Conservation (phyloP, 2,329 filamentous ascomycete genomes). For the Colletotrichum limetticola region DNA sequence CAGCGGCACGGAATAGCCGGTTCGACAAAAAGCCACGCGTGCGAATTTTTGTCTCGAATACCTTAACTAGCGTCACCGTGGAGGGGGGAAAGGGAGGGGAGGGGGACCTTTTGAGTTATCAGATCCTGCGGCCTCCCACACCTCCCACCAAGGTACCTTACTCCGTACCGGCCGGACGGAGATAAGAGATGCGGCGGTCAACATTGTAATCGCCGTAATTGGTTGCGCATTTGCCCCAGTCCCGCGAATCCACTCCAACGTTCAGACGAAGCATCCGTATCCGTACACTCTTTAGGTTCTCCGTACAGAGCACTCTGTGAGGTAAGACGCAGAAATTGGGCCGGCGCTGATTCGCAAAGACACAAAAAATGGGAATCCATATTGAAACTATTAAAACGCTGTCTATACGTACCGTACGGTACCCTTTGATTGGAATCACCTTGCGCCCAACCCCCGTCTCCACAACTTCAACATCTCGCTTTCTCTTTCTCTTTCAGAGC, state of each 20-base stretch:
- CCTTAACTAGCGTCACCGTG: neutral
- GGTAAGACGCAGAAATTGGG: neutral
- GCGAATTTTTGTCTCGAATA: constrained; percentile 3
- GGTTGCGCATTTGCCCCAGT: constrained; percentile 4
- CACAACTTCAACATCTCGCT: neutral
- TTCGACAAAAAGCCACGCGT: constrained; percentile 9
- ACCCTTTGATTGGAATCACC: neutral
- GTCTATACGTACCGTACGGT: constrained; percentile 14
- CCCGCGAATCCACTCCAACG: neutral
- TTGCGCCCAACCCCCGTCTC: neutral
- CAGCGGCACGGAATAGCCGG: neutral
- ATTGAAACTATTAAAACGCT: constrained; percentile 1
- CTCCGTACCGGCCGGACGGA: constrained; percentile 3
- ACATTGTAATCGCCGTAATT: constrained; percentile 1
- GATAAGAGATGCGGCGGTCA: neutral
- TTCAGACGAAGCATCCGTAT: neutral
- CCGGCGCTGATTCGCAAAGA: neutral
- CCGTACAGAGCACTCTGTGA: no score
- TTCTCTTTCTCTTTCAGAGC: neutral
- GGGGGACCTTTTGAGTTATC: constrained; percentile 8
- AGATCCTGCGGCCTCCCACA: constrained; percentile 6
- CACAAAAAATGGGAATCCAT: constrained; percentile 14
- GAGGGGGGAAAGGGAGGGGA: neutral
- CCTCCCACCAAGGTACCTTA: no score
- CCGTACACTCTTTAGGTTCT: no score